Percentiles rank a stretch among this genome's conserved stretches.
Conservation (phyloP, 2,329 filamentous ascomycete species). For the Hypoxylon sp. region DNA sequence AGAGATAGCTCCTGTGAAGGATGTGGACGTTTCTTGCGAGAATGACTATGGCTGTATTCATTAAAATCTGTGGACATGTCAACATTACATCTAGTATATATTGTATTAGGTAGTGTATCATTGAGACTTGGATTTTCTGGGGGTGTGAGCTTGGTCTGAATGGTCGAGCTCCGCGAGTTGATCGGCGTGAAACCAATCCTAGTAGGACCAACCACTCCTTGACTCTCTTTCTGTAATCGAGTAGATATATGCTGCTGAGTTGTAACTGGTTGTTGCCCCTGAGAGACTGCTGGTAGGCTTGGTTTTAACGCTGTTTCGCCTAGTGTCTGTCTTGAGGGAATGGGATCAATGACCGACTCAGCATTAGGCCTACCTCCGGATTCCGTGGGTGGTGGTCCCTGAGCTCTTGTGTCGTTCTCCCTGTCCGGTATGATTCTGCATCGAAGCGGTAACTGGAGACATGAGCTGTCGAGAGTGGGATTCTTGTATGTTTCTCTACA, state of each 20-base stretch:
- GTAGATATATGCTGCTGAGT: background rate
- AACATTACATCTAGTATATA: slow-evolving; percentile 27
- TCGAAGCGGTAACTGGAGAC: slow-evolving; percentile 4
- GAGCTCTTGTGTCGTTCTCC: slow-evolving; percentile 4
- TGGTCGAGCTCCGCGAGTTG: background rate
- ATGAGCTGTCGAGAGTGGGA: background rate
- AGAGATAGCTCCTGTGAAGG: background rate
- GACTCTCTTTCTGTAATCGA: slow-evolving; percentile 1
- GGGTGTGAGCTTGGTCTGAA: background rate
- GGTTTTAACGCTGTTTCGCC: background rate
- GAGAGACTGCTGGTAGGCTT: background rate
- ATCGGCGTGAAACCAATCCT: slow-evolving; percentile 13
- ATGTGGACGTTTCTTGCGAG: slow-evolving; percentile 5
- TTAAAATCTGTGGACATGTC: slow-evolving; percentile 49
- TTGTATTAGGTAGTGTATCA: slow-evolving; percentile 1
- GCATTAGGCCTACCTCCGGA: background rate
- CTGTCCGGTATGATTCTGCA: background rate
- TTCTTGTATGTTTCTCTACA: slow-evolving; percentile 60
- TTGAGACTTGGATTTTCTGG: background rate
- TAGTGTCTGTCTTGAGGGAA: background rate
- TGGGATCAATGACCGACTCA: background rate
- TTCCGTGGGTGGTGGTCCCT: background rate
- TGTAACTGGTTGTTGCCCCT: background rate
- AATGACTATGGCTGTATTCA: slow-evolving; percentile 15
- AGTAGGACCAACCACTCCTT: background rate